Evolutionary conservation across 129 eudicot genomes (phyloP).

Genomic region (Kitagawia praeruptora): DNA sequence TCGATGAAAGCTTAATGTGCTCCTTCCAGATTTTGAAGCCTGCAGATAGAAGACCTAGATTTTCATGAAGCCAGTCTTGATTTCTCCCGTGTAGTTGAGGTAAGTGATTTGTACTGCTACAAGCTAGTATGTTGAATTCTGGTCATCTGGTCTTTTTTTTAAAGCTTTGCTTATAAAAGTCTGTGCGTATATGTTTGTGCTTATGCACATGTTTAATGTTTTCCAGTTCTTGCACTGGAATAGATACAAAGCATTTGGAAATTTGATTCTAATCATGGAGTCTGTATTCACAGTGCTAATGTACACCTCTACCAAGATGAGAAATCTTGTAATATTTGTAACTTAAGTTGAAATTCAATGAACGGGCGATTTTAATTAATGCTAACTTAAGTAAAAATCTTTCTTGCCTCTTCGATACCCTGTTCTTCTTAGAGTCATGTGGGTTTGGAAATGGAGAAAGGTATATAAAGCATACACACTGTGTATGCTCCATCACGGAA

Average conservation of each 20-base stretch:
- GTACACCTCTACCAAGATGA: no score
- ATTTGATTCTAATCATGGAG: no score
- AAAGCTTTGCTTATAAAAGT: neutral
- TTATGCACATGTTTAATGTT: neutral
- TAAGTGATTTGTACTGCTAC: slow-evolving; percentile 18
- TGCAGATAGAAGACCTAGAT: slow-evolving; percentile 50
- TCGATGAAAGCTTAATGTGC: slow-evolving; percentile 79
- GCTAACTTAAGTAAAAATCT: neutral
- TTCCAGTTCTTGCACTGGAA: no score
- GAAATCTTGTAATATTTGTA: no score
- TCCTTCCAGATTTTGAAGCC: slow-evolving; percentile 78
- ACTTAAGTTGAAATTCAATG: no score
- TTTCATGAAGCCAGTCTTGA: slow-evolving; percentile 30
- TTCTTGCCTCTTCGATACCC: neutral
- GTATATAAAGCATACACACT: neutral
- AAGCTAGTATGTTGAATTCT: neutral
- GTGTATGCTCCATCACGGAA: neutral
- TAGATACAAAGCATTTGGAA: no score
- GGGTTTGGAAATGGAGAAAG: neutral
- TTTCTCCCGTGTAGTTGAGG: slow-evolving; percentile 27
- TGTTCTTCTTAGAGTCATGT: neutral
- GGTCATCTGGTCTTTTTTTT: neutral
- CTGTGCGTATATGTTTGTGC: neutral
- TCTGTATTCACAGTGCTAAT: no score
- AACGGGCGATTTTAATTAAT: neutral